A percentile compares a stretch with the other conserved stretches of the same genome.
These are phyloP conservation scores for Quercus wislizeni DNA, from an alignment of 306 rosid genomes.

Conservation along the genomic window DNA sequence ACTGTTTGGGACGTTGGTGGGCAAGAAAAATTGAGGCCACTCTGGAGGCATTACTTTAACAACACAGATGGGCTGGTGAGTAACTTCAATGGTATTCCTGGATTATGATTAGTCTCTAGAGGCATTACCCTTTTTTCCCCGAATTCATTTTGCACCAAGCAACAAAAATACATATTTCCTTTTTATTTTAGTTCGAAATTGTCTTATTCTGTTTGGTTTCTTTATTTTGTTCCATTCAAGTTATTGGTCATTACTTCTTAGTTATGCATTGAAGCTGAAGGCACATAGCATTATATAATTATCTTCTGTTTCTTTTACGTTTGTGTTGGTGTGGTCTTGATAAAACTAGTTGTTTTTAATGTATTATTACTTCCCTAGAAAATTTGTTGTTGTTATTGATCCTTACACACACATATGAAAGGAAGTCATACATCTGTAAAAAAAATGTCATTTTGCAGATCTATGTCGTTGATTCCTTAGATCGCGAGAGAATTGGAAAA, in stretches of 20 bases:
- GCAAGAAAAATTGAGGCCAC: constrained; percentile 92
- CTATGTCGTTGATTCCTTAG: constrained; percentile 91
- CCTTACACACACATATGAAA: not conserved
- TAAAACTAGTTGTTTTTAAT: not conserved
- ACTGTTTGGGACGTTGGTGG: constrained; percentile 99
- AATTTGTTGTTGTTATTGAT: not conserved
- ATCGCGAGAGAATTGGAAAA: constrained; percentile 83
- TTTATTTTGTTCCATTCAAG: not conserved
- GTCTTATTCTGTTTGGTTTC: not conserved
- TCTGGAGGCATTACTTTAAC: constrained; percentile 96
- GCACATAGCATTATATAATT: not conserved
- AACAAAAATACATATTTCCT: not conserved
- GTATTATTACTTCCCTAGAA: not conserved
- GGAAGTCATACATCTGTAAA: not conserved
- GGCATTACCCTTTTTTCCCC: too few relatives aligned
- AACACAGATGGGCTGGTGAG: constrained; percentile 90
- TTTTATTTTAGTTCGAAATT: not conserved
- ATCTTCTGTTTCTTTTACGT: not conserved
- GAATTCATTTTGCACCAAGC: not conserved
- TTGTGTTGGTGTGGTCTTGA: not conserved
- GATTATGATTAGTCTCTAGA: not conserved
- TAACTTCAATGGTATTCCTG: constrained; percentile 6
- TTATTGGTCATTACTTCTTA: not conserved
- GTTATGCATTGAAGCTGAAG: not conserved
- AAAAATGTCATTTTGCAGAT: constrained; percentile 51